Percentiles rank a stretch among this genome's conserved stretches.
Evolutionary conservation across 2,329 filamentous ascomycete genomes (phyloP).

Genomic region (Magnaporthales sp.): DNA sequence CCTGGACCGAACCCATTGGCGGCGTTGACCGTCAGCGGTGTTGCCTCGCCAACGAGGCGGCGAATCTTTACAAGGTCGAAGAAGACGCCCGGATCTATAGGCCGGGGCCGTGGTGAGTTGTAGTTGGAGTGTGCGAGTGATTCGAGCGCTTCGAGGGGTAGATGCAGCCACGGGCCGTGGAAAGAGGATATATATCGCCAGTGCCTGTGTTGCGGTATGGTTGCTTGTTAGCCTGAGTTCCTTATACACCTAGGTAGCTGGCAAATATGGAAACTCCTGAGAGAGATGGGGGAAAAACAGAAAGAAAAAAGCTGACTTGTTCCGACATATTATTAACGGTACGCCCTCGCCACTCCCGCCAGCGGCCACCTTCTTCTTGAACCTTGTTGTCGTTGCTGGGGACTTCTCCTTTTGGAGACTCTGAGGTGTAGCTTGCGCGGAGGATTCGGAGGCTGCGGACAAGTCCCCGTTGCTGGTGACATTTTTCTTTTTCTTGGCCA

Average conservation of each 20-base stretch:
- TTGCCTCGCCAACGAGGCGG: slow-evolving; percentile 70
- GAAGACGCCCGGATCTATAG: slow-evolving; percentile 72
- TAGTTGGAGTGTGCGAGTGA: slow-evolving; percentile 73
- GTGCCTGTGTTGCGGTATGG: slow-evolving; percentile 42
- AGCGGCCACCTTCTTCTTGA: slow-evolving; percentile 13
- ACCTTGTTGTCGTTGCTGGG: slow-evolving; percentile 1
- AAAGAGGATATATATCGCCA: slow-evolving; percentile 81
- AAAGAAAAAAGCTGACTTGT: slow-evolving; percentile 48
- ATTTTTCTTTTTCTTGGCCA: slow-evolving; percentile 4
- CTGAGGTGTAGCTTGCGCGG: slow-evolving; percentile 1
- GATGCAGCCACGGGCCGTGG: slow-evolving; percentile 74
- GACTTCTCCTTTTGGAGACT: neutral
- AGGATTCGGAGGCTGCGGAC: neutral
- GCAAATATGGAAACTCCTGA: neutral
- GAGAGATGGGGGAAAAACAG: slow-evolving; percentile 6
- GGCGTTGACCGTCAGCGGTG: slow-evolving; percentile 67
- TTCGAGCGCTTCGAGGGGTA: slow-evolving; percentile 72
- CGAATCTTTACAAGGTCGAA: slow-evolving; percentile 81
- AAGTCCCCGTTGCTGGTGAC: neutral
- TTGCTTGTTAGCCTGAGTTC: neutral
- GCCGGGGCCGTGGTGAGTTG: slow-evolving; percentile 64
- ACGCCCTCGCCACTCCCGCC: slow-evolving; percentile 23
- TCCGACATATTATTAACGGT: slow-evolving; percentile 53
- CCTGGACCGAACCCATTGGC: slow-evolving; percentile 52
- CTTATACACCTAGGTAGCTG: neutral